A percentile compares a stretch with the other conserved stretches of the same genome.
These are phyloP conservation scores for Cyberlindnera bimundalis DNA, from an alignment of 805 yeast genomes.

Conservation along the genomic window DNA sequence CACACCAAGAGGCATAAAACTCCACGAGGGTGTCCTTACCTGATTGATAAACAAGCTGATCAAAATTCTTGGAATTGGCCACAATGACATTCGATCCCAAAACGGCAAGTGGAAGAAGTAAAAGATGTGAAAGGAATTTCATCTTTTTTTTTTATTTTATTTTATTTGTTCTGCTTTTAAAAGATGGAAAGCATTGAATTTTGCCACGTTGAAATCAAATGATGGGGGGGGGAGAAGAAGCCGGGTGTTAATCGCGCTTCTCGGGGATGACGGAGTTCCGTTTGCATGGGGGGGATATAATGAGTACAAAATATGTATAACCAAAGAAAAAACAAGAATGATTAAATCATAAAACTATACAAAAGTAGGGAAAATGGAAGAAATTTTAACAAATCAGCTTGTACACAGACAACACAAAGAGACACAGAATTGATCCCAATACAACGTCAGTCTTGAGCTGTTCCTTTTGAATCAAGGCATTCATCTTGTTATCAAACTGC, in stretches of 20 bases:
- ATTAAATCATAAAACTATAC: neutral
- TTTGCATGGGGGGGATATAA: too few relatives aligned
- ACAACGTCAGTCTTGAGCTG: constrained; percentile 23
- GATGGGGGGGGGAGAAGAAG: too few relatives aligned
- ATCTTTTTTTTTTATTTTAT: neutral
- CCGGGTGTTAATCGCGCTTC: constrained; percentile 1
- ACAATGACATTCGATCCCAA: constrained; percentile 12
- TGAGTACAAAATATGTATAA: too few relatives aligned
- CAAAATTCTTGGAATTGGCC: constrained; percentile 38
- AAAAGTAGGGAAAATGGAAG: neutral
- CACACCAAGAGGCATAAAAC: constrained; percentile 97
- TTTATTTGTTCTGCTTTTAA: neutral
- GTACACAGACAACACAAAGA: constrained; percentile 1
- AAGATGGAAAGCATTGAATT: neutral
- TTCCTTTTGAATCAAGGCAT: constrained; percentile 24
- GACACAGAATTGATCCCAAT: constrained; percentile 10
- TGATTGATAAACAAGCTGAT: constrained; percentile 52
- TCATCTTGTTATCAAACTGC: constrained; percentile 36
- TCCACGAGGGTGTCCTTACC: constrained; percentile 75
- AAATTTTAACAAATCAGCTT: neutral
- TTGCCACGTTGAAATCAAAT: neutral
- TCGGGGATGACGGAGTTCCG: neutral
- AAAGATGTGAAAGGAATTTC: constrained; percentile 3
- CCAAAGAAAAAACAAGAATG: neutral
- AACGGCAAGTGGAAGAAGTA: constrained; percentile 8